Conservation (phyloP, 805 yeast species). For the Candida tallmaniae region DNA sequence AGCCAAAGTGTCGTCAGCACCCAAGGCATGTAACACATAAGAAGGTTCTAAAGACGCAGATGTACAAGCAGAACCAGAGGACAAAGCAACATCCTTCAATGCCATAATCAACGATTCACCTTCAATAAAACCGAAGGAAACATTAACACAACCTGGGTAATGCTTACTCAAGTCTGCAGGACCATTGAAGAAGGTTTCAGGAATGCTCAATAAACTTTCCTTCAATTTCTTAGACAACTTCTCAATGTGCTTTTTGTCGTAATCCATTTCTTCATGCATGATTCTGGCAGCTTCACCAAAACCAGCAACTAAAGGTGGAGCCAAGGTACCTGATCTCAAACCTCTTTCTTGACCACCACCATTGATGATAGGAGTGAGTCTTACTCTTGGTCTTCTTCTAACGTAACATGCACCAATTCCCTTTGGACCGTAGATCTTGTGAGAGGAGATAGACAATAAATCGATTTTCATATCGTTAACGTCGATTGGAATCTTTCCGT, state of each 20-base stretch:
- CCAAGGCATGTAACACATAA: slow-evolving; percentile 91
- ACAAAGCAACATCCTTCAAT: slow-evolving; percentile 89
- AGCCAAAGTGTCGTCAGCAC: slow-evolving; percentile 97
- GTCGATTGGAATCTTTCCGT: slow-evolving; percentile 88
- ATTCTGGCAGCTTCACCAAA: slow-evolving; percentile 96
- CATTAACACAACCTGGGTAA: slow-evolving; percentile 92
- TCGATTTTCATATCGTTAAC: slow-evolving; percentile 93
- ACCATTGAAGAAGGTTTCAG: slow-evolving; percentile 89
- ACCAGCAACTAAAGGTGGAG: slow-evolving; percentile 94
- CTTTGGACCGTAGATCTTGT: slow-evolving; percentile 96
- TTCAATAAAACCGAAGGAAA: slow-evolving; percentile 95
- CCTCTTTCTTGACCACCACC: slow-evolving; percentile 99
- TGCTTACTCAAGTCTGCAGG: slow-evolving; percentile 47
- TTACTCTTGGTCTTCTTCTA: slow-evolving; percentile 96
- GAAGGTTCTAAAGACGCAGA: slow-evolving; percentile 98
- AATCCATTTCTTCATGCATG: slow-evolving; percentile 65
- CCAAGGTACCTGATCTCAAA: slow-evolving; percentile 90
- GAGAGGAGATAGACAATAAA: slow-evolving; percentile 88
- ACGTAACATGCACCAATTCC: slow-evolving; percentile 95
- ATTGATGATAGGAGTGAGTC: slow-evolving; percentile 88
- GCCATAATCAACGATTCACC: slow-evolving; percentile 98
- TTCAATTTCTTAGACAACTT: slow-evolving; percentile 69
- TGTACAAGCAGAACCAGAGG: slow-evolving; percentile 98
- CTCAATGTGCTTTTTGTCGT: slow-evolving; percentile 67
- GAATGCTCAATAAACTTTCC: slow-evolving; percentile 70